Evolutionary conservation across 495 filamentous ascomycete species (phyloP).

Genomic region (Xylaria sp.): DNA sequence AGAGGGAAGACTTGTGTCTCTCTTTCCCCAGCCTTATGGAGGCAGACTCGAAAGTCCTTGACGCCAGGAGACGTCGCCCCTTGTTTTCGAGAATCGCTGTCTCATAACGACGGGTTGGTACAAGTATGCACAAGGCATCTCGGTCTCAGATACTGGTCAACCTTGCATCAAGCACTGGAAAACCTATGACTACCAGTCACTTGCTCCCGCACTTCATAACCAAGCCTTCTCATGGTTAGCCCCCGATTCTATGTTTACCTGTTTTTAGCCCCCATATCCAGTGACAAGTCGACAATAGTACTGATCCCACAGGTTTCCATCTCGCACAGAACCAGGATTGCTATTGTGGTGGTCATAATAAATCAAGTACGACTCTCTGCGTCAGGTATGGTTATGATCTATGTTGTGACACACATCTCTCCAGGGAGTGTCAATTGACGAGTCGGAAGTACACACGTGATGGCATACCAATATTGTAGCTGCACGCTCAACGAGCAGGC

Average conservation of each 20-base stretch:
- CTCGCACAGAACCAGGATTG: background rate
- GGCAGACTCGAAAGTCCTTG: slow-evolving; percentile 17
- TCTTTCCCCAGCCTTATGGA: background rate
- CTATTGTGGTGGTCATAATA: background rate
- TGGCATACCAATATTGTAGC: slow-evolving; percentile 12
- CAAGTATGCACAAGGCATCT: slow-evolving; percentile 11
- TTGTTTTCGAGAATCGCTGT: background rate
- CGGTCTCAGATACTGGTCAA: too few relatives aligned
- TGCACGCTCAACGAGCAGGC: slow-evolving; percentile 13
- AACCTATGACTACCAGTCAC: background rate
- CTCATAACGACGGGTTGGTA: background rate
- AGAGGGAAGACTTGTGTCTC: background rate
- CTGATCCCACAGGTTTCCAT: background rate
- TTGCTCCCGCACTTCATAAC: background rate
- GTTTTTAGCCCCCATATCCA: background rate
- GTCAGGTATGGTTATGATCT: slow-evolving; percentile 13
- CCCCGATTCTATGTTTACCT: background rate
- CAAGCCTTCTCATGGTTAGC: background rate
- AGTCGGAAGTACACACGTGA: slow-evolving; percentile 2
- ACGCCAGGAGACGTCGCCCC: background rate
- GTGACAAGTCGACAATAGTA: background rate
- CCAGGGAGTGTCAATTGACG: slow-evolving; percentile 2
- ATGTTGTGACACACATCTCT: slow-evolving; percentile 13
- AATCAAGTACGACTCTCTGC: background rate
- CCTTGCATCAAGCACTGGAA: background rate